Base-by-base conservation (phyloP, 164 flowering plant species). In the Vitis cinerea region DNA sequence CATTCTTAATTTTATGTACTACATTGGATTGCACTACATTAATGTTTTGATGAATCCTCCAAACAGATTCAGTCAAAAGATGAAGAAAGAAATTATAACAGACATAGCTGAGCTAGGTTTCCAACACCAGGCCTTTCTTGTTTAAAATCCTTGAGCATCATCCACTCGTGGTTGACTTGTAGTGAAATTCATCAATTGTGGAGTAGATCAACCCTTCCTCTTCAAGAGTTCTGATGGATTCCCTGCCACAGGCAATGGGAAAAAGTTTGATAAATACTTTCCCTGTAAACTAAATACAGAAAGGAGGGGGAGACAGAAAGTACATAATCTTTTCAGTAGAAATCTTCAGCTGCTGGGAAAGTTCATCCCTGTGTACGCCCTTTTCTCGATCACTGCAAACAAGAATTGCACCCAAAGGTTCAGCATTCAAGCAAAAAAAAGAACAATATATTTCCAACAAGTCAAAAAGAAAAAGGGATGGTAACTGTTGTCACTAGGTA, bases 151-250 rank as follows among this genome's bases (percentile, higher is more conserved):
- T 70, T 10, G 71, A 61, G 67, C 77, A 73, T 55, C 77, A 66
- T 17, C 69, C 67, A 11, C 67, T 64, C 50, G 73, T 64, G 15
- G 87, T 81, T 55, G 82, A 75, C 63, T 88, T 88, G 84, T 64
- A 86, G 80, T 88, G 90, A 73, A 67, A 82, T 6, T 88, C 90
- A 62, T 88, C 90, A 31, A 86, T 78, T 9, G 92, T 84, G 11
- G 92, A 82, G 75, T 88, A 88, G 52, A 86, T 74, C 65, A 88
- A 63, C 19, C 92, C 92, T 74, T 88, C 92, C 9, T 75, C 81
- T 67, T 82, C 92, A 50, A 88, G 83, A 53, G 76, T 59, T 56
- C 79, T 80, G 64, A 88, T 82, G 9, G 87, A 81, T 70, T 83
- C 86, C 82, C 90, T 88, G 82, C 3, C 29, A 65, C 52, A 49